Conservation (phyloP, 2,329 filamentous ascomycete species). For the Alternaria tenuissima region DNA sequence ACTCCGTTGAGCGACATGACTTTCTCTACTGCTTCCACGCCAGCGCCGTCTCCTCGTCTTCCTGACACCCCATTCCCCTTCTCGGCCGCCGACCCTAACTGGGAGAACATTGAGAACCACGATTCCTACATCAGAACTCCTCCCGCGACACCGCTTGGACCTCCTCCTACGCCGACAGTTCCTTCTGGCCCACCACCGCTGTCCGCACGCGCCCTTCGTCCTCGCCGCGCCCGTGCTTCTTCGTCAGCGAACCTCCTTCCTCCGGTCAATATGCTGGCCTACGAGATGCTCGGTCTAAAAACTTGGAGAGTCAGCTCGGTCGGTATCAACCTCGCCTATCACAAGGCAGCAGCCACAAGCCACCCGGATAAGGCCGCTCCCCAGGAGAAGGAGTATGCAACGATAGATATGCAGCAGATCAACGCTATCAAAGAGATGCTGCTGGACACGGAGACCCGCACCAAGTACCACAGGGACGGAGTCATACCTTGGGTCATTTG, state of each 20-base stretch:
- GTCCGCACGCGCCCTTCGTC: background rate
- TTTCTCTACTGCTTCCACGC: conserved; percentile 17
- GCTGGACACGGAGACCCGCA: conserved; percentile 17
- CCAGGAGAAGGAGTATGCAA: conserved; percentile 23
- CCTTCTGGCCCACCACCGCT: conserved; percentile 1
- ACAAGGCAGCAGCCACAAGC: conserved; percentile 16
- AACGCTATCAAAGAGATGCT: conserved; percentile 38
- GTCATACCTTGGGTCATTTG: conserved; percentile 17
- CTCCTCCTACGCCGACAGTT: conserved; percentile 1
- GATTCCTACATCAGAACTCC: conserved; percentile 1
- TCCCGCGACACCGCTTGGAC: background rate
- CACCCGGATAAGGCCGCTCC: conserved; percentile 34
- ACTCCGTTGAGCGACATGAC: conserved; percentile 14
- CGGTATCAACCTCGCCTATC: conserved; percentile 30
- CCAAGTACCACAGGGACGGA: conserved; percentile 21
- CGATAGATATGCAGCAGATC: conserved; percentile 32
- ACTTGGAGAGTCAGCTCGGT: conserved; percentile 20
- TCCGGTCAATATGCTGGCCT: conserved; percentile 27
- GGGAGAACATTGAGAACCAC: conserved; percentile 32
- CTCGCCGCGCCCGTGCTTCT: background rate
- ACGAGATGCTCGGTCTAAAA: conserved; percentile 25
- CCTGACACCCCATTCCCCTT: conserved; percentile 19
- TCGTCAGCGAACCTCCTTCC: background rate
- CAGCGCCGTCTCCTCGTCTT: conserved; percentile 17
- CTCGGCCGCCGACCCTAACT: conserved; percentile 21